Percentiles rank a stretch among this genome's conserved stretches.
Evolutionary conservation across 2,329 filamentous ascomycete genomes (phyloP).

Genomic region (Pleomassaria siparia): DNA sequence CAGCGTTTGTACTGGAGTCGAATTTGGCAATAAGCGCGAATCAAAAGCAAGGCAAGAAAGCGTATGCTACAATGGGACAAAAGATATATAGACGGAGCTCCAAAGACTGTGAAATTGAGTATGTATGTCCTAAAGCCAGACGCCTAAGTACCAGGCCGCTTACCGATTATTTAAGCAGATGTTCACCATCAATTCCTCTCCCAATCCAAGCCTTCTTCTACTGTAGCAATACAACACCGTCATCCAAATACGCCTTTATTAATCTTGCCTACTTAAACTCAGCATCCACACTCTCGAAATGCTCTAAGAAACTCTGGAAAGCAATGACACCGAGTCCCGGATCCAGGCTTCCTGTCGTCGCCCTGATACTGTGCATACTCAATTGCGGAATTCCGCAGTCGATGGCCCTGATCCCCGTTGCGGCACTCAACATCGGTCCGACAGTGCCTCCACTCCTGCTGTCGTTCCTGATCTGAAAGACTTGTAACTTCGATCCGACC

Average conservation of each 20-base stretch:
- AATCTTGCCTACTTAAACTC: constrained; percentile 61
- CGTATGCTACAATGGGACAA: too few species aligned
- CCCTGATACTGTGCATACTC: constrained; percentile 91
- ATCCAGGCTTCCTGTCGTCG: constrained; percentile 82
- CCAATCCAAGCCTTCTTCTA: background rate
- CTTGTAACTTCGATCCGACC: constrained; percentile 66
- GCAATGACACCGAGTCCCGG: constrained; percentile 85
- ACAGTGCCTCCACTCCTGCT: constrained; percentile 87
- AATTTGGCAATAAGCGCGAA: too few species aligned
- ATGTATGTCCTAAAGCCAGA: too few species aligned
- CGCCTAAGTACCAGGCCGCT: background rate
- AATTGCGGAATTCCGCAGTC: constrained; percentile 90
- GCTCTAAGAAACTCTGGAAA: constrained; percentile 86
- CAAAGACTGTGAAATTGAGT: too few species aligned
- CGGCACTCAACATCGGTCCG: constrained; percentile 83
- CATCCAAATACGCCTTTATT: background rate
- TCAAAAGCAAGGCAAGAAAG: too few species aligned
- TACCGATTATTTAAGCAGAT: background rate
- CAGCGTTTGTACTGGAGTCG: too few species aligned
- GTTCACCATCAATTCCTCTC: background rate
- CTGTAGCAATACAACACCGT: background rate
- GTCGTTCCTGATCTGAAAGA: constrained; percentile 96
- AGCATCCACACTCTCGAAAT: constrained; percentile 79
- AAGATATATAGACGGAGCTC: too few species aligned
- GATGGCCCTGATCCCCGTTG: constrained; percentile 78